These are phyloP conservation scores for Anthoceros angustus DNA, from an alignment of 225 moss, liverwort and hornwort species.

Conservation along the genomic window DNA sequence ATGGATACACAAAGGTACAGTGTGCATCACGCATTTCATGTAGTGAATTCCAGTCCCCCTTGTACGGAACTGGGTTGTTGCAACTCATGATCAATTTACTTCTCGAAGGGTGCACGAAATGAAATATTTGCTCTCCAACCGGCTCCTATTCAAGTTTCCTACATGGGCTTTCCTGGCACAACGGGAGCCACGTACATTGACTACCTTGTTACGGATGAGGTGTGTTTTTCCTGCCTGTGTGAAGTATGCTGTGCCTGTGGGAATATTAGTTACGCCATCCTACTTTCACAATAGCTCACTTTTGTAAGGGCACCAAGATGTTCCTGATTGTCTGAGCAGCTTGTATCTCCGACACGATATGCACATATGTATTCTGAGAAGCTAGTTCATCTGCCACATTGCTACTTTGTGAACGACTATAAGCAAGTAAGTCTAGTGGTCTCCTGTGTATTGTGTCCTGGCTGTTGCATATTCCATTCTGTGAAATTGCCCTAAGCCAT, in stretches of 20 bases:
- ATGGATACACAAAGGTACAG: conserved; percentile 87
- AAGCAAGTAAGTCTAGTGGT: conserved; percentile 47
- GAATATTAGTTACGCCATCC: no score
- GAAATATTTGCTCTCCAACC: conserved; percentile 94
- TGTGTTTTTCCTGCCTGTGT: conserved; percentile 10
- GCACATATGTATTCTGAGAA: conserved; percentile 91
- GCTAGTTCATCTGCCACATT: conserved; percentile 86
- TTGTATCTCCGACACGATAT: conserved; percentile 66
- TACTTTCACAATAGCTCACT: neutral
- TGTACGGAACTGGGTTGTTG: neutral
- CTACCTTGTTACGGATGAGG: conserved; percentile 90
- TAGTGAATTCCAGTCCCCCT: neutral
- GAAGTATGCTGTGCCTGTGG: neutral
- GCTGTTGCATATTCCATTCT: neutral
- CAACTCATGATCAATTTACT: neutral
- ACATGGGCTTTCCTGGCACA: conserved; percentile 98
- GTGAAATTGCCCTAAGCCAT: neutral
- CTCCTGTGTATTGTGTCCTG: neutral
- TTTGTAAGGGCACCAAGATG: neutral
- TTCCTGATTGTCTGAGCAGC: conserved; percentile 24
- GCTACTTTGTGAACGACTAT: conserved; percentile 98
- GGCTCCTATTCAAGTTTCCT: conserved; percentile 89
- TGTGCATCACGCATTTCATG: neutral
- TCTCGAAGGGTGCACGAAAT: conserved; percentile 75
- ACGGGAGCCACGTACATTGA: conserved; percentile 94